Percentiles rank a stretch among this genome's conserved stretches.
phyloP scores from a whole-genome alignment of 2,329 filamentous ascomycete species.

The Emmonsia crescens region DNA sequence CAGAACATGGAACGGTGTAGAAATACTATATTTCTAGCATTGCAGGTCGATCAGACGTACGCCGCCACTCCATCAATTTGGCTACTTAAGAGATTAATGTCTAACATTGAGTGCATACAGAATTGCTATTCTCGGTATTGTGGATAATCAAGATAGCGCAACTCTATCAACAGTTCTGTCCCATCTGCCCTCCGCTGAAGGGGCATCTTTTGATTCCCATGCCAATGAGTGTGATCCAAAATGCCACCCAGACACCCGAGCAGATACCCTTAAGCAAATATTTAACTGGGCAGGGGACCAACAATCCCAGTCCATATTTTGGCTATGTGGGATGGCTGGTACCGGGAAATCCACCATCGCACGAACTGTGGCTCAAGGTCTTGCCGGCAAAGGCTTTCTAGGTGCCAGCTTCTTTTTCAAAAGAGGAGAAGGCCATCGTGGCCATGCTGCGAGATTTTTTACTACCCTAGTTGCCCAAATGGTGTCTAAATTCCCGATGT shows the following conservation, averaged over 20 bases:
- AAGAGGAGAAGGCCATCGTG: slow-evolving; percentile 13
- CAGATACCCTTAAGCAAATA: slow-evolving; percentile 16
- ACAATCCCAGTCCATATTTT: slow-evolving; percentile 18
- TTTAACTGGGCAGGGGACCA: slow-evolving; percentile 10
- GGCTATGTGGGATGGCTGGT: slow-evolving; percentile 25
- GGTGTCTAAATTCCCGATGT: slow-evolving; percentile 19
- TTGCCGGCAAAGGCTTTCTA: slow-evolving; percentile 9
- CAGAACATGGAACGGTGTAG: neutral
- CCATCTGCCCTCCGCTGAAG: slow-evolving; percentile 1
- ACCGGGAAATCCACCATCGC: slow-evolving; percentile 26
- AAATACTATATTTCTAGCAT: neutral
- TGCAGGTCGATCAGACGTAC: neutral
- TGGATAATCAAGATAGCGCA: neutral
- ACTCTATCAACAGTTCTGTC: neutral
- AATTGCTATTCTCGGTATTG: neutral
- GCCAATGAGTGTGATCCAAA: slow-evolving; percentile 3
- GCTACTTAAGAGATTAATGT: neutral
- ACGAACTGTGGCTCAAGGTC: slow-evolving; percentile 17
- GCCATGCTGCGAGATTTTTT: slow-evolving; percentile 17
- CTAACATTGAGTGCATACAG: neutral
- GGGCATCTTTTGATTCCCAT: slow-evolving; percentile 6
- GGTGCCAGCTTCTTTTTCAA: slow-evolving; percentile 25
- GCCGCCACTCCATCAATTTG: neutral
- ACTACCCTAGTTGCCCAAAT: slow-evolving; percentile 21
- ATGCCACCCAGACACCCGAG: slow-evolving; percentile 16